Conservation (phyloP, 2,329 filamentous ascomycete genomes). For the Scedosporium dehoogii region DNA sequence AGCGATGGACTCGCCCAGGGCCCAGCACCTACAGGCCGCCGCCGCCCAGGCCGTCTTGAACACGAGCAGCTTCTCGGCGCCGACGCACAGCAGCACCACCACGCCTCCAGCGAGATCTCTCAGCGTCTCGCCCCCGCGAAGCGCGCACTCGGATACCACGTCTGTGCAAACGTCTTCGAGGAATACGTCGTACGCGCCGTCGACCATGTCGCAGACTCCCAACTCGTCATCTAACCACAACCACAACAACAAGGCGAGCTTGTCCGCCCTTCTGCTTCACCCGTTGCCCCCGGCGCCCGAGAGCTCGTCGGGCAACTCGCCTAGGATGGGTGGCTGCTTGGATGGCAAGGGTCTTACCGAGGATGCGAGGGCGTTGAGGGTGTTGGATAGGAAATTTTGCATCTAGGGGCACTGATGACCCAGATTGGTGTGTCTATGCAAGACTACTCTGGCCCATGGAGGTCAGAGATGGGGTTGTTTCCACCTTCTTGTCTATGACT, state of each 20-base stretch:
- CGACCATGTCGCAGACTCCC: slow-evolving; percentile 5
- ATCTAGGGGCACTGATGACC: slow-evolving; percentile 13
- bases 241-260: slow-evolving; percentile 29
- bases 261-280: slow-evolving; percentile 42
- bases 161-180: slow-evolving; percentile 11
- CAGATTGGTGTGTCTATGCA: background rate
- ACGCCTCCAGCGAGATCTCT: slow-evolving; percentile 35
- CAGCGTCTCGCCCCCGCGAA: slow-evolving; percentile 39
- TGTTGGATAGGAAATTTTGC: slow-evolving; percentile 52
- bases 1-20: slow-evolving; percentile 10
- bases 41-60: slow-evolving; percentile 30
- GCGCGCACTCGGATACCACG: slow-evolving; percentile 24
- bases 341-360: slow-evolving; percentile 25
- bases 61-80: slow-evolving; percentile 23
- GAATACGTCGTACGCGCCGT: background rate
- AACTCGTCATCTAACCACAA: slow-evolving; percentile 7
- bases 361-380: slow-evolving; percentile 54
- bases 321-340: background rate
- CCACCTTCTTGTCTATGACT: background rate
- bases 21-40: slow-evolving; percentile 33
- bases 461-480: background rate
- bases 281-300: slow-evolving; percentile 32
- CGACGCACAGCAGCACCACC: slow-evolving; percentile 20
- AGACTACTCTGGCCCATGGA: background rate
- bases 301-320: slow-evolving; percentile 14